Base-by-base conservation (phyloP, 2,329 filamentous ascomycete genomes). In the Hypoxylon sp. region DNA sequence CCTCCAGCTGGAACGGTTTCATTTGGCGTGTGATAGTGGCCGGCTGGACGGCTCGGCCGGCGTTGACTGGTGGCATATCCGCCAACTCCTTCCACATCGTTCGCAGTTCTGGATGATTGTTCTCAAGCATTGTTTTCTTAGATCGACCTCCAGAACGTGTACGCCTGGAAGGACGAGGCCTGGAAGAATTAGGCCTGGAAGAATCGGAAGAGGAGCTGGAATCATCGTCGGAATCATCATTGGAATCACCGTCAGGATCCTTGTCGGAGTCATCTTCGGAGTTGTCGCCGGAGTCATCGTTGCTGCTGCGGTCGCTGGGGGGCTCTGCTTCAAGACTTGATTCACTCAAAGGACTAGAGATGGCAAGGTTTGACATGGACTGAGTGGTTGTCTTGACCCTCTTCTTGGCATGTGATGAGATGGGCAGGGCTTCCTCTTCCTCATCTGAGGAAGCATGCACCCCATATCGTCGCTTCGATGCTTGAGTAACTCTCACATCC, bases 1-100 rank as follows among this genome's bases (percentile, higher is more conserved):
- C 96, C 80, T 98, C 92, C 4, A 97, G 89, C 77, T 99, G 96
- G 78, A 98, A 99, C 0, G 92, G 91, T 80, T 99, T 98, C 70
- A 99, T 85, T 61, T 90, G 91, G 42, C 95, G 91, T 57, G 88
- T 93, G 71, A 99, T 98, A 2, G 87, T 90, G 6, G 82, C 78
- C 3, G 96, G 96, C 76, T 97, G 94, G 65, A 87, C 82, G 35
- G 91, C 92, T 70, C 85, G 85, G 25, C 81, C 84, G 25, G 85
- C 82, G 30, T 89, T 86, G 69, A 98, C 88, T 17, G 90, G 82
- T 0, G 92, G 88, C 72, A 91, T 86, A 1, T 89, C 85, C 77
- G 91, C 84, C 2, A 98, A 83, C 25, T 92, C 88, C 2, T 87
- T 80, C 96, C 96, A 99, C 93, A 98, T 97, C 0, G 90, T 93